phyloP scores from a whole-genome alignment of 805 yeast species.

The Wickerhamomyces ciferrii region DNA sequence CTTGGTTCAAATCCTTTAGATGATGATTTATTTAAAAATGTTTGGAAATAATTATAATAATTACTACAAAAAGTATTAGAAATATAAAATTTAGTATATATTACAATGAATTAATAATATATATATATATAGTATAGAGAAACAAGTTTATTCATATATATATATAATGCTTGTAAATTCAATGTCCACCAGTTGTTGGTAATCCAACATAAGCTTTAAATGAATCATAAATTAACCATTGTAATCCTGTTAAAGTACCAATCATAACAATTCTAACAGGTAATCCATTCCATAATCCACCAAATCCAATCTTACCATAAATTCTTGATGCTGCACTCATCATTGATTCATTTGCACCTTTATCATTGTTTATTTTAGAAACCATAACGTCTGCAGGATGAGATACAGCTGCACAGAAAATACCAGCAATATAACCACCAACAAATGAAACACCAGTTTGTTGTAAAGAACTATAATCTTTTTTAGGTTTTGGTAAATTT shows the following conservation, averaged over 20 bases:
- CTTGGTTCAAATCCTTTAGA: conserved; percentile 30
- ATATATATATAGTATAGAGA: background rate
- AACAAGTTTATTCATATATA: background rate
- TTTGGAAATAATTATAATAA: conserved; percentile 57
- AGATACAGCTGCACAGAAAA: conserved; percentile 90
- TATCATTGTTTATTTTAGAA: conserved; percentile 79
- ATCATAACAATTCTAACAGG: conserved; percentile 94
- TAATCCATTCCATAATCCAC: conserved; percentile 92
- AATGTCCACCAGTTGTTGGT: conserved; percentile 79
- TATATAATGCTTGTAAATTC: background rate
- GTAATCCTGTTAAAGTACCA: conserved; percentile 95
- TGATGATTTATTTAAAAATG: conserved; percentile 65
- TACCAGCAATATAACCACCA: conserved; percentile 97
- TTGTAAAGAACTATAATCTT: conserved; percentile 62
- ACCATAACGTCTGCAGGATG: conserved; percentile 99
- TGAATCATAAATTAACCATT: conserved; percentile 95
- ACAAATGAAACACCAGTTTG: conserved; percentile 94
- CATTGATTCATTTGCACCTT: conserved; percentile 56
- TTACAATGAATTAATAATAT: background rate
- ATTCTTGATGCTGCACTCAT: conserved; percentile 68
- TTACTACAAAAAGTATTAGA: no score
- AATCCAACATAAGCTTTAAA: conserved; percentile 92
- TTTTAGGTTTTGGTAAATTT: conserved; percentile 65
- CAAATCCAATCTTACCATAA: conserved; percentile 78
- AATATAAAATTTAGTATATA: background rate